These are phyloP conservation scores for Lyophyllum decastes DNA, from an alignment of 768 basidiomycete genomes.

Conservation along the genomic window DNA sequence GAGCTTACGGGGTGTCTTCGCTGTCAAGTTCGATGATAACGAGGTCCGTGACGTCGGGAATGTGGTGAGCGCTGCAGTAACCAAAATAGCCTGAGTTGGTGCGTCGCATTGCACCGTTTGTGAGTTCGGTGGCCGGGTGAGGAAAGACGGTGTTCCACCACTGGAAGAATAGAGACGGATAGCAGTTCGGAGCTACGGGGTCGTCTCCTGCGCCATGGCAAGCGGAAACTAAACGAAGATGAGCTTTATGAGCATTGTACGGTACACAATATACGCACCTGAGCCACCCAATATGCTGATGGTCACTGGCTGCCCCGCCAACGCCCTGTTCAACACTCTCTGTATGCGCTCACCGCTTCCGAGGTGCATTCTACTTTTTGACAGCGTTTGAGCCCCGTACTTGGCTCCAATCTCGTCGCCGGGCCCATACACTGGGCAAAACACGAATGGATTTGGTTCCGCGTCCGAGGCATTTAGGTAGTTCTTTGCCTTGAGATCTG, in stretches of 20 bases:
- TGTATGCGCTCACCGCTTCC: constrained; percentile 86
- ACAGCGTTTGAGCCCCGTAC: constrained; percentile 74
- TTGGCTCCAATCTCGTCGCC: constrained; percentile 77
- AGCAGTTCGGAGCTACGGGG: constrained; percentile 80
- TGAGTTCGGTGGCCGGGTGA: constrained; percentile 95
- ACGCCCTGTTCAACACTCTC: constrained; percentile 77
- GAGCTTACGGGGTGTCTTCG: constrained; percentile 81
- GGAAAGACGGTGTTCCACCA: constrained; percentile 99
- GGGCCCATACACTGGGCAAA: constrained; percentile 88
- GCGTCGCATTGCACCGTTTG: constrained; percentile 93
- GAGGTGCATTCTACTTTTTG: constrained; percentile 72
- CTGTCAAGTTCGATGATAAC: constrained; percentile 95
- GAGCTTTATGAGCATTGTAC: not conserved
- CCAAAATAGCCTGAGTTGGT: constrained; percentile 95
- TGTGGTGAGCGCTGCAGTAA: constrained; percentile 90
- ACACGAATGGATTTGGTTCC: constrained; percentile 78
- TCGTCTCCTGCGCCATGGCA: constrained; percentile 95
- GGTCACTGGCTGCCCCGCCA: constrained; percentile 84
- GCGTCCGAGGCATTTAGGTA: constrained; percentile 70
- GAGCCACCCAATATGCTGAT: constrained; percentile 91
- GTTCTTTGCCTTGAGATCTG: constrained; percentile 69
- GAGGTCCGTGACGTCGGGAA: constrained; percentile 92
- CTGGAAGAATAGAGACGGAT: constrained; percentile 92
- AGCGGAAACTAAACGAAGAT: constrained; percentile 66
- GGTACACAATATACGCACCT: constrained; percentile 42